Evolutionary conservation across 345 rosid genomes (phyloP).

Genomic region (Populus ilicifolia): DNA sequence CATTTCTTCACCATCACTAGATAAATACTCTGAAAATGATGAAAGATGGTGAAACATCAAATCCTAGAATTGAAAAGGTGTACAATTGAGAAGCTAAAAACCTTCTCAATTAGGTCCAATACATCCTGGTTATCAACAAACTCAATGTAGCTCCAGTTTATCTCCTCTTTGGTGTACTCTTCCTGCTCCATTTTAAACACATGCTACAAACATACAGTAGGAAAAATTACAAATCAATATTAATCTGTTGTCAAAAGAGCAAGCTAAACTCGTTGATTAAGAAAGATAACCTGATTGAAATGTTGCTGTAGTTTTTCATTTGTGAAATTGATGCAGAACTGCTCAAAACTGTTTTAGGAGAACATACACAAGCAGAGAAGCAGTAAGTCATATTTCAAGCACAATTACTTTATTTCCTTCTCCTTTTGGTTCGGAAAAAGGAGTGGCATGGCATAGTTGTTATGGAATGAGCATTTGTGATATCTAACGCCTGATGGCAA

Average conservation of each 20-base stretch:
- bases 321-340: conserved; percentile 93
- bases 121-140: conserved; percentile 97
- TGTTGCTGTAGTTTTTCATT: conserved; percentile 97
- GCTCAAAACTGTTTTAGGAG: conserved; percentile 64
- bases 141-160: conserved; percentile 96
- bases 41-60: conserved; percentile 2
- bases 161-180: conserved; percentile 94
- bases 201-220: conserved; percentile 55
- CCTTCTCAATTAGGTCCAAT: conserved; percentile 94
- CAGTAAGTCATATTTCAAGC: background rate
- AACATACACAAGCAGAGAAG: background rate
- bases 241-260: background rate
- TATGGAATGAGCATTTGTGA: background rate
- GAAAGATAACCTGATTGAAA: conserved; percentile 73
- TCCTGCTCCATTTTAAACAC: conserved; percentile 99
- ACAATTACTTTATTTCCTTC: background rate
- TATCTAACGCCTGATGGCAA: background rate
- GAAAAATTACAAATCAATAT: conserved; percentile 4
- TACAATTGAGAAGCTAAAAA: conserved; percentile 16
- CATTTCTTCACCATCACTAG: background rate
- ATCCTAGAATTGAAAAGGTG: conserved; percentile 1
- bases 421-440: background rate
- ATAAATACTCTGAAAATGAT: background rate
- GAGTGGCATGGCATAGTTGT: background rate
- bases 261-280: background rate